Evolutionary conservation across 805 yeast species (phyloP).

Genomic region (Lipomyces starkeyi): DNA sequence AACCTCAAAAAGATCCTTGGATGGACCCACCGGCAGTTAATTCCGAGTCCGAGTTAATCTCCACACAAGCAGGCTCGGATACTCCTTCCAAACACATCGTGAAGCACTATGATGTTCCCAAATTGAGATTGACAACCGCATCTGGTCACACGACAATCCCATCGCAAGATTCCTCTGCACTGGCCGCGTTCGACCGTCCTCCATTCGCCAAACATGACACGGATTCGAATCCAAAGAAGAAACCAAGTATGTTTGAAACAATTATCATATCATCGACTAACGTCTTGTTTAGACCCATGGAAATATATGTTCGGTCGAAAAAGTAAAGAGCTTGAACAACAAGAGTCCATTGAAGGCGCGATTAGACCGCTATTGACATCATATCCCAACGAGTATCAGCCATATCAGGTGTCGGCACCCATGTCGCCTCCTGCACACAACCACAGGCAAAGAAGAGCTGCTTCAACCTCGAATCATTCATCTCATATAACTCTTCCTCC

Average conservation of each 20-base stretch:
- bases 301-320: slow-evolving; percentile 20
- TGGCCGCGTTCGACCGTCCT: not conserved
- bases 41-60: slow-evolving; percentile 9
- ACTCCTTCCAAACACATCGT: not conserved
- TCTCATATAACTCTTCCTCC: not conserved
- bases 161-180: slow-evolving; percentile 25
- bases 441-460: not conserved
- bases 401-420: not conserved
- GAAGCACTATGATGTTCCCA: slow-evolving; percentile 9
- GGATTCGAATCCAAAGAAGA: not conserved
- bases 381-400: not conserved
- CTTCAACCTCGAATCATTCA: not conserved
- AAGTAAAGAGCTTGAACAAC: slow-evolving; percentile 5
- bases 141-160: slow-evolving; percentile 33
- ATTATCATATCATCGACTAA: slow-evolving; percentile 6
- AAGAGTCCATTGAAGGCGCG: not conserved
- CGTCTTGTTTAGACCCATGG: not conserved
- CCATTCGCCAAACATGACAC: not conserved
- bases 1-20: slow-evolving; percentile 11
- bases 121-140: slow-evolving; percentile 27
- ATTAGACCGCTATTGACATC: slow-evolving; percentile 1
- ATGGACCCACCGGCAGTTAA: slow-evolving; percentile 18
- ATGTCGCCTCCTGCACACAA: not conserved
- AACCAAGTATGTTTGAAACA: not conserved
- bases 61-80: not conserved